Evolutionary conservation across 306 rosid genomes (phyloP), one percentile per base, ranked within the genome.

Genomic region (Hippophae tibetana): DNA sequence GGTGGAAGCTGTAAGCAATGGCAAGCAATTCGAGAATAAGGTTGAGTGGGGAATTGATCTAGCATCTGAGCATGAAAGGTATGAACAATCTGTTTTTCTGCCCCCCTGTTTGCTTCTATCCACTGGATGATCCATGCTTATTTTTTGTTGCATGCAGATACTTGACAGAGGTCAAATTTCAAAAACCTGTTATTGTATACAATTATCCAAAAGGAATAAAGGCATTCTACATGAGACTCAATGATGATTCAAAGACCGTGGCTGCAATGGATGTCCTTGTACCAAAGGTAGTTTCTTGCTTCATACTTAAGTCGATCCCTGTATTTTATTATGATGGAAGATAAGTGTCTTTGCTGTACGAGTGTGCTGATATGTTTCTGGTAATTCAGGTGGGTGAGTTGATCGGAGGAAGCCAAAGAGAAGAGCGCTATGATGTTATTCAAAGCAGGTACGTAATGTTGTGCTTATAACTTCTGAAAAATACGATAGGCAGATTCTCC

Each of bases 261-360:
- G 95, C 99, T 66, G 99, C 95, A 13, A 93, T 93, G 97, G 99
- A 93, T 80, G 99, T 93, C 43, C 90, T 93, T 62, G 97, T 88
- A 43, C 99, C 99, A 25, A 93, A 88, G 97, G 97, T 93, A 62
- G 45, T 56, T n/a, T 59, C 50, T 26, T 58, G n/a, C 57, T 42
- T 6, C 53, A 9, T 13, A 51, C 46, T 69, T 13, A 11, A 57
- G 52, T 27, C 10, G 10, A 3, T 45, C 8, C 41, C n/a, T 56
- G 43, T 10, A 9, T 51, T 25, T 10, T 5, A 44, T 56, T 8
- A 25, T 43, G 13, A 41, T 6, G 46, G 3, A 38, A 25, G 6
- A 23, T 56, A 8, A 10, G 56, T 27, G 8, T 53, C 38, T 9
- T 68, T 58, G 38, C 54, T 9, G 55, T 54, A 58, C 38, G 43